Percentiles rank a stretch among this genome's conserved stretches.
These are phyloP conservation scores for Haberlea rhodopensis DNA, from an alignment of 257 asterid genomes.

Conservation along the genomic window DNA sequence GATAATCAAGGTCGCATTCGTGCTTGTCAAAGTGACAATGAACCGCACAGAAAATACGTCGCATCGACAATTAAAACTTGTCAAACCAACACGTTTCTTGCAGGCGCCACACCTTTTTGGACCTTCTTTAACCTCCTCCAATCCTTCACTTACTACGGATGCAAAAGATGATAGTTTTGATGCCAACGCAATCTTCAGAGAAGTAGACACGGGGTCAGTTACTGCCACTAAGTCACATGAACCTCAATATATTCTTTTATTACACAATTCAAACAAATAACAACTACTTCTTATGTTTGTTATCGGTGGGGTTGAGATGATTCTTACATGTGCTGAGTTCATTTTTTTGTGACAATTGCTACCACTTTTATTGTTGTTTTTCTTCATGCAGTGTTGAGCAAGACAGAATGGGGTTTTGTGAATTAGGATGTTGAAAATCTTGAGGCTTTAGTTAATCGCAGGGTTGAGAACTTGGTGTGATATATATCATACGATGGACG, in stretches of 20 bases:
- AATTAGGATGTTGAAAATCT: conserved; percentile 18
- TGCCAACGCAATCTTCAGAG: conserved; percentile 22
- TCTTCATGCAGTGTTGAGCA: conserved; percentile 47
- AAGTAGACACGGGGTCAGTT: conserved; percentile 20
- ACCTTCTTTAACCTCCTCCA: conserved; percentile 37
- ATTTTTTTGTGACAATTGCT: conserved; percentile 47
- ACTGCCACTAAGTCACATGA: too few species aligned
- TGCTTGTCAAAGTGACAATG: conserved; percentile 68
- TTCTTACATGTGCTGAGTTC: conserved; percentile 49
- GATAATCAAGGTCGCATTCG: conserved; percentile 57
- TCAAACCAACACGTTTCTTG: too few species aligned
- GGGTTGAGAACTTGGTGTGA: not conserved
- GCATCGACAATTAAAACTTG: conserved; percentile 59
- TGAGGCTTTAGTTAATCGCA: not conserved
- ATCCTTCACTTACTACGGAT: conserved; percentile 24
- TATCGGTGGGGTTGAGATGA: conserved; percentile 29
- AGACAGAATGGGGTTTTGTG: conserved; percentile 29
- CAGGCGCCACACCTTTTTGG: too few species aligned
- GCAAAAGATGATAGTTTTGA: conserved; percentile 32
- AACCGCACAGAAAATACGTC: conserved; percentile 44
- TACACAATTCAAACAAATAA: too few species aligned
- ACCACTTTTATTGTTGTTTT: conserved; percentile 45
- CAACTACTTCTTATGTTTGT: conserved; percentile 37
- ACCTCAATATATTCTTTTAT: too few species aligned
- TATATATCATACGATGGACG: too few species aligned